phyloP scores from a whole-genome alignment of 768 basidiomycete species.

The Phaffia australis region DNA sequence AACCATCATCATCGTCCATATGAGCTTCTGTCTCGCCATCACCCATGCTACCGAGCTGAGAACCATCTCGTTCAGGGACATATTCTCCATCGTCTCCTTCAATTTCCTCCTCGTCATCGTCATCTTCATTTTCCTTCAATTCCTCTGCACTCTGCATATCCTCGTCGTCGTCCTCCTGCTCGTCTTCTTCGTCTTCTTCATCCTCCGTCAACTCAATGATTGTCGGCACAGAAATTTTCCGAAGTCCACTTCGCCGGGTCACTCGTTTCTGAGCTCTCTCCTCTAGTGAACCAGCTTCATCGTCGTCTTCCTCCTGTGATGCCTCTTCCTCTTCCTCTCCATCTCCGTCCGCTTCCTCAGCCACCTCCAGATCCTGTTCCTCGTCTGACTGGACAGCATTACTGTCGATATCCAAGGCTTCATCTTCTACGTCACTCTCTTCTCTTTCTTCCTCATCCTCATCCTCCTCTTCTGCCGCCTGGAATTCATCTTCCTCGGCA shows the following conservation, averaged over 20 bases:
- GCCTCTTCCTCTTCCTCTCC: no score
- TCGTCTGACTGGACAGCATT: background rate
- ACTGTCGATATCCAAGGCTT: background rate
- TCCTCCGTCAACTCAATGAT: no score
- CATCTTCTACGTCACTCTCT: background rate
- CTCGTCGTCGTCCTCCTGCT: background rate
- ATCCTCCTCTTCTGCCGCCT: conserved; percentile 14
- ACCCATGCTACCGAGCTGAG: background rate
- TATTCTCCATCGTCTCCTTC: background rate
- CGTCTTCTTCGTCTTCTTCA: background rate
- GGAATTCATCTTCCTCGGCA: background rate
- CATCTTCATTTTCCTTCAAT: no score
- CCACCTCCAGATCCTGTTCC: conserved; percentile 3
- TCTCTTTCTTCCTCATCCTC: conserved; percentile 6
- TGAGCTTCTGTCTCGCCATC: background rate
- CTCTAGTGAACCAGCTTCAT: no score
- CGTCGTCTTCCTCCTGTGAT: no score
- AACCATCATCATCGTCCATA: background rate
- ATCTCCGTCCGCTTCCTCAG: background rate
- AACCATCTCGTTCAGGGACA: background rate
- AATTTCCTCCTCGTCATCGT: background rate
- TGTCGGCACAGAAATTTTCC: no score
- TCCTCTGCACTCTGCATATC: no score
- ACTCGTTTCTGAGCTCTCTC: no score
- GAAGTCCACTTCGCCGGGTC: no score